Conservation (phyloP, 116 monocot species). For the Posidonia oceanica region DNA sequence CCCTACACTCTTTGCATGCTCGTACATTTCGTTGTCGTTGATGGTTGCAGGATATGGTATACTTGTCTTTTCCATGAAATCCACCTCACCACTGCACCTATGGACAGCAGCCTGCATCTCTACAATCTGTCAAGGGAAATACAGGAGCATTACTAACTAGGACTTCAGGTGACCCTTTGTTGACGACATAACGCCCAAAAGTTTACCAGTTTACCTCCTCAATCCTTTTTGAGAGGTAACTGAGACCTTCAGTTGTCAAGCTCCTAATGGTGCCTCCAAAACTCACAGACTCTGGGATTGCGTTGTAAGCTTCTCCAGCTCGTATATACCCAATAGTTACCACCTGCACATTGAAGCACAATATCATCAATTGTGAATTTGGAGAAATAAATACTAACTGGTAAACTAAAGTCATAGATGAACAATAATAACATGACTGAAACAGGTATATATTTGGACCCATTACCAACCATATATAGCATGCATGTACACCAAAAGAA, state of each 20-base stretch:
- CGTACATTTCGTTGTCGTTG: constrained; percentile 47
- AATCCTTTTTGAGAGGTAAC: constrained; percentile 30
- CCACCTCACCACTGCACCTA: constrained; percentile 42
- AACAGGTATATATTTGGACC: too few relatives aligned
- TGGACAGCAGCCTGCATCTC: constrained; percentile 47
- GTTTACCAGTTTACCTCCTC: constrained; percentile 32
- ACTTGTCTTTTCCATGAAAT: constrained; percentile 34
- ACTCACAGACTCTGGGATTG: constrained; percentile 42
- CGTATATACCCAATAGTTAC: constrained; percentile 43
- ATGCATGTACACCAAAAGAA: too few relatives aligned
- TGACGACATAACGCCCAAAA: not conserved
- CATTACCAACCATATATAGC: too few relatives aligned
- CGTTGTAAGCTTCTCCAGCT: constrained; percentile 45
- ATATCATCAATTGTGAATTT: not conserved
- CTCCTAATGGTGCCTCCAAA: constrained; percentile 70
- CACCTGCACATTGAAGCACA: constrained; percentile 22
- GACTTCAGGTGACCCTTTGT: not conserved
- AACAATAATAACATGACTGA: not conserved
- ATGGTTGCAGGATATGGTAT: constrained; percentile 55
- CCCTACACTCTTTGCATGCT: constrained; percentile 38
- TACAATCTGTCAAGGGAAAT: constrained; percentile 33
- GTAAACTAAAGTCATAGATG: not conserved
- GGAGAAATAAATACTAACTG: not conserved
- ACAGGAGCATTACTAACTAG: not conserved
- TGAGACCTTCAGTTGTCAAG: constrained; percentile 38